These are phyloP conservation scores for Cladosporium colombiae DNA, from an alignment of 2,329 filamentous ascomycete genomes.

Conservation along the genomic window DNA sequence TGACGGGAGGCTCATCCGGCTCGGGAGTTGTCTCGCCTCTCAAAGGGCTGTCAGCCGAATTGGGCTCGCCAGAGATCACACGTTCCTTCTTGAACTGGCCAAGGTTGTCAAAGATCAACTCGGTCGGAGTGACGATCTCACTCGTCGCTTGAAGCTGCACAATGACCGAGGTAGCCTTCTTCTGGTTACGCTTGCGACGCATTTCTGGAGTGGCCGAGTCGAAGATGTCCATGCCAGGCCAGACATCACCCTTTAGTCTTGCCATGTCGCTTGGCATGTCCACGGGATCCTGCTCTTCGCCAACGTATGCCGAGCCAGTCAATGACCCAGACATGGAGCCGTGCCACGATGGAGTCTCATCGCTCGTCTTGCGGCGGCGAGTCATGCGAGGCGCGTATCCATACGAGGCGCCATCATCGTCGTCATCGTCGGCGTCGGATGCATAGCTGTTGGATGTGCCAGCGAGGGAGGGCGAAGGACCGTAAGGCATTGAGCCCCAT, in stretches of 20 bases:
- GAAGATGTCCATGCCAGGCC: slow-evolving; percentile 79
- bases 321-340: slow-evolving; percentile 21
- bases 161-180: slow-evolving; percentile 72
- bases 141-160: slow-evolving; percentile 66
- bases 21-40: slow-evolving; percentile 36
- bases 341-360: slow-evolving; percentile 26
- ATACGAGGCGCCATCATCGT: slow-evolving; percentile 21
- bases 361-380: slow-evolving; percentile 19
- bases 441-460: slow-evolving; percentile 29
- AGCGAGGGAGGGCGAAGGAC: slow-evolving; percentile 23
- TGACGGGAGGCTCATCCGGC: slow-evolving; percentile 27
- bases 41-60: slow-evolving; percentile 33
- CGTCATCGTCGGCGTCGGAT: slow-evolving; percentile 14
- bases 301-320: slow-evolving; percentile 23
- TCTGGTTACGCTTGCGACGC: slow-evolving; percentile 74
- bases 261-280: slow-evolving; percentile 37
- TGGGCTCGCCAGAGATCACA: slow-evolving; percentile 47
- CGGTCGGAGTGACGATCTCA: slow-evolving; percentile 61
- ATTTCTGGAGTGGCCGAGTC: slow-evolving; percentile 74
- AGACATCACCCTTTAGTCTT: slow-evolving; percentile 70
- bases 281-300: slow-evolving; percentile 38
- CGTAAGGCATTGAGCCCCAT: slow-evolving; percentile 34
- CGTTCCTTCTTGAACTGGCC: slow-evolving; percentile 46
- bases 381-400: slow-evolving; percentile 14
- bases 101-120: slow-evolving; percentile 60